These are phyloP conservation scores for Chloromonas sp. DNA, from an alignment of 163 green algal genomes.

Conservation along the genomic window DNA sequence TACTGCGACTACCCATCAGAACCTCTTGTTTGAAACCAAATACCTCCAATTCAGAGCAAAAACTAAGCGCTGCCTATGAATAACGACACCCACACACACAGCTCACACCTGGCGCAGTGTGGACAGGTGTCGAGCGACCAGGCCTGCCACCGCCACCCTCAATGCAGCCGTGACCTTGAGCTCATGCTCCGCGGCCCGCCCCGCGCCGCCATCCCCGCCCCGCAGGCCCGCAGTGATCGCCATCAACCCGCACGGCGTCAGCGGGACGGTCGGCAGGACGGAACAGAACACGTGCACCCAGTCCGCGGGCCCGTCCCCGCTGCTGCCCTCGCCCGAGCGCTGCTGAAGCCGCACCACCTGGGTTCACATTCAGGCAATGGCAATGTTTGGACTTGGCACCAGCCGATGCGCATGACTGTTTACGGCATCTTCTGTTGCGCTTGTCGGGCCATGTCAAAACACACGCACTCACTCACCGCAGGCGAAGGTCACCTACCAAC, in stretches of 20 bases:
- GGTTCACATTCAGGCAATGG: no score
- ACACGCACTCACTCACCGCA: no score
- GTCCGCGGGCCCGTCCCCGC: slow-evolving; percentile 40
- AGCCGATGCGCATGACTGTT: no score
- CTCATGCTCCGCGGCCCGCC: not conserved
- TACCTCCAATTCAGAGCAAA: no score
- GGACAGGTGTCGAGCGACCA: slow-evolving; percentile 39
- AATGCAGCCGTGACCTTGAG: slow-evolving; percentile 49
- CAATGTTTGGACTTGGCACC: no score
- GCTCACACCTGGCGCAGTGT: slow-evolving; percentile 28
- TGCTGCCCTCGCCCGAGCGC: not conserved
- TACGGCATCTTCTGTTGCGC: no score
- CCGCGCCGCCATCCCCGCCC: not conserved
- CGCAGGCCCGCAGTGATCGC: not conserved
- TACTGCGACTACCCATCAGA: no score
- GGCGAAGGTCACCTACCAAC: no score
- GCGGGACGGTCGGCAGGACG: slow-evolving; percentile 66
- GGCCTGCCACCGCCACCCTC: slow-evolving; percentile 42
- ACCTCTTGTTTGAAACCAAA: no score
- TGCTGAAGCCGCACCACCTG: not conserved
- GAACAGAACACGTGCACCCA: slow-evolving; percentile 84
- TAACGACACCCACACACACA: no score
- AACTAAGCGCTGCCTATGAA: no score
- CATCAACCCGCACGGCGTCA: slow-evolving; percentile 16
- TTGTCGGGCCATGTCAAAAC: no score